phyloP scores from a whole-genome alignment of 2,329 filamentous ascomycete genomes.

The Aspergillus piperis region DNA sequence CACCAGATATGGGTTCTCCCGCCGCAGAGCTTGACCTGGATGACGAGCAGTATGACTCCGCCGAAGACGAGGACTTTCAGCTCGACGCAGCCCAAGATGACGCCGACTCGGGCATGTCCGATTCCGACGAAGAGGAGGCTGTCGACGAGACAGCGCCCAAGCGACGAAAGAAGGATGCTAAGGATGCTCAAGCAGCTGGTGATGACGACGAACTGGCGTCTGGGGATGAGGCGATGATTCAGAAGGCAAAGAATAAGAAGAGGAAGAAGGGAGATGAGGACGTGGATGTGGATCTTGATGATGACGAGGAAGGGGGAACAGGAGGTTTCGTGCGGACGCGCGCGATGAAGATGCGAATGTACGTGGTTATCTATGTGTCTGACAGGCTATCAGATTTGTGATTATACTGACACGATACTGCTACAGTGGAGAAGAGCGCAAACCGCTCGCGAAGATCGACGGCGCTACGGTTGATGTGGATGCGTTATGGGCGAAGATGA shows the following conservation, averaged over 20 bases:
- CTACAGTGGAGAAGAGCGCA: constrained; percentile 49
- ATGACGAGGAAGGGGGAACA: constrained; percentile 45
- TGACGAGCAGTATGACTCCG: constrained; percentile 41
- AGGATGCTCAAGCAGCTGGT: constrained; percentile 18
- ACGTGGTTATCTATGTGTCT: constrained; percentile 21
- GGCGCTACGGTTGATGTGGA: constrained; percentile 59
- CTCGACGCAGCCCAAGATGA: constrained; percentile 37
- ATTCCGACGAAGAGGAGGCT: constrained; percentile 34
- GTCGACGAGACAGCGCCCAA: constrained; percentile 21
- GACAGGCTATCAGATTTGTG: neutral
- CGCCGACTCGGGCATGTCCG: constrained; percentile 30
- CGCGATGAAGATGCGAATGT: constrained; percentile 54
- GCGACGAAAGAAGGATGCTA: constrained; percentile 37
- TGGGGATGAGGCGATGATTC: constrained; percentile 59
- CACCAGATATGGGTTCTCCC: neutral
- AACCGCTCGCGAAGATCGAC: constrained; percentile 49
- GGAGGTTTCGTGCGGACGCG: constrained; percentile 57
- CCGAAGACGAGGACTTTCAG: constrained; percentile 43
- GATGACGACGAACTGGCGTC: constrained; percentile 50
- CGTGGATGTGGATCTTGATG: constrained; percentile 29
- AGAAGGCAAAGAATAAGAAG: constrained; percentile 46
- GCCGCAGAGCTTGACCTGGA: constrained; percentile 28
- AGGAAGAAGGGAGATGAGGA: constrained; percentile 42
- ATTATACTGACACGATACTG: neutral
- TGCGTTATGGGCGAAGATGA: constrained; percentile 57